Evolutionary conservation across 78 protist genomes (phyloP), one percentile per base, ranked within the genome.

Genomic region (Ministeria vibrans): DNA sequence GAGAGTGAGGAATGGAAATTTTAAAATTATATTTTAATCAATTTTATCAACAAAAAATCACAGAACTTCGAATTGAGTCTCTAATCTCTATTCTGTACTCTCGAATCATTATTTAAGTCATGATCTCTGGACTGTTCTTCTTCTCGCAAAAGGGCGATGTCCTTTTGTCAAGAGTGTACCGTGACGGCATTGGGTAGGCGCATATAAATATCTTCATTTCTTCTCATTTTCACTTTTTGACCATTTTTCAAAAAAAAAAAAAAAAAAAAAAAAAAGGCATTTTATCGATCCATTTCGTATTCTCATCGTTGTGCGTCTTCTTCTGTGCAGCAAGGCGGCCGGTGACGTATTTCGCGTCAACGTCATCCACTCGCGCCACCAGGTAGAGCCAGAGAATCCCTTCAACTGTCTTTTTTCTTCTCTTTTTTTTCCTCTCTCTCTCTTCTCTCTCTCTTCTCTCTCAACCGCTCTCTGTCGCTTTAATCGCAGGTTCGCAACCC

Each of bases 121-220:
- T 92, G 95, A 90, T 94, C 79, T 72, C 89, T 49, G 93, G 88
- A 34, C 34, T 95, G 25, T 85, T 93, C 44, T 63, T 95, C 45
- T 81, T 92, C 83, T 92, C 90, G 83, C 78, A 82, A 28, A 88
- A 90, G 66, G 98, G 96, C 32, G 96, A 95, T 34, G 86, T 90
- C 20, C 28, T 95, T 25, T 70, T 93, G 38, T 88, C 87, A 38
- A 91, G 98, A 43, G 59, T 59, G 38, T 95, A 93, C 66, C 91
- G 96, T 36, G 96, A 88, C 66, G 95, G 82, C 80, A 81, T 87
- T 41, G 78, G 79, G 90, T 42, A 80, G 20, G 32, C 9, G 34
- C 32, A 73, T 5, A 44, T 55, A 44, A 53, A 9, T 13, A 15
- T 53, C 34, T 78, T 45, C 34, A n/a, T 62, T 49, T 23, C 22